Evolutionary conservation across 129 eudicot species (phyloP).

Genomic region (Escallonia rubra): DNA sequence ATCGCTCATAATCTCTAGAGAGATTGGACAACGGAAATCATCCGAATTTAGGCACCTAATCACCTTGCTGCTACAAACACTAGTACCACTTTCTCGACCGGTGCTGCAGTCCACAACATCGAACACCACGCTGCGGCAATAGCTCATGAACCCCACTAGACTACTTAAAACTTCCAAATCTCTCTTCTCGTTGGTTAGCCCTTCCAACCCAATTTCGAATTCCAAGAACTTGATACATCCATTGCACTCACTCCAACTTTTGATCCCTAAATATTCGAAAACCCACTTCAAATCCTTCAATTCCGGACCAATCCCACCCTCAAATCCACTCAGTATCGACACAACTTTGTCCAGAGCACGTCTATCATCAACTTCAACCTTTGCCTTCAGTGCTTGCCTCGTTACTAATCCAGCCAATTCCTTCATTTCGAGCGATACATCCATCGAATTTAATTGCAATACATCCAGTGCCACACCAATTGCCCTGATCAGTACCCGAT

Average conservation of each 20-base stretch:
- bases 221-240: constrained; percentile 59
- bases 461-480: constrained; percentile 68
- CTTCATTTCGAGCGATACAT: constrained; percentile 30
- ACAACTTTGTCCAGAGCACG: constrained; percentile 18
- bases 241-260: constrained; percentile 59
- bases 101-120: constrained; percentile 17
- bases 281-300: constrained; percentile 33
- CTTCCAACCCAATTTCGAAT: constrained; percentile 40
- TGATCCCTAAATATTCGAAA: constrained; percentile 54
- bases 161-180: constrained; percentile 39
- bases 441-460: constrained; percentile 22
- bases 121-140: constrained; percentile 54
- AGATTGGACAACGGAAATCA: constrained; percentile 80
- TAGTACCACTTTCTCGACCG: neutral
- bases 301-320: constrained; percentile 43
- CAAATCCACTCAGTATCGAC: constrained; percentile 40
- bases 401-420: constrained; percentile 46
- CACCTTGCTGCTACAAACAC: neutral
- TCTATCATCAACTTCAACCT: constrained; percentile 45
- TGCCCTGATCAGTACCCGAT: constrained; percentile 37
- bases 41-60: constrained; percentile 43
- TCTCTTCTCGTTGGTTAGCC: constrained; percentile 30
- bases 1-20: constrained; percentile 79
- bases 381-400: constrained; percentile 34
- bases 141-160: constrained; percentile 56